Percentiles rank a stretch among this genome's conserved stretches.
Conservation (phyloP, 1,284 basidiomycete species). For the Calocybe gambosa region DNA sequence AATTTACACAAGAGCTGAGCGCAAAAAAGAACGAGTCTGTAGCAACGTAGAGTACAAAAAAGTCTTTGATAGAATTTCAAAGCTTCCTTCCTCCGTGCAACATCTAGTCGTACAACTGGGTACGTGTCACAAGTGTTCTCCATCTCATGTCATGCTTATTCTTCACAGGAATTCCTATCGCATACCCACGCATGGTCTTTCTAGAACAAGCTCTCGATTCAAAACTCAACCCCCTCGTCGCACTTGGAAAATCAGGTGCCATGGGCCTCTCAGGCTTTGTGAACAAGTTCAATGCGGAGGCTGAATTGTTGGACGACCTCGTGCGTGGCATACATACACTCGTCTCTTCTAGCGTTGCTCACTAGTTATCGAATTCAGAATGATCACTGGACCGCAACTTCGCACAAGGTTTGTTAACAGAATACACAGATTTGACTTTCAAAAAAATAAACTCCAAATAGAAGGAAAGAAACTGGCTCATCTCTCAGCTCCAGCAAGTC, state of each 20-base stretch:
- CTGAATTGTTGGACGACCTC: slow-evolving; percentile 89
- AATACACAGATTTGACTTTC: too few species aligned
- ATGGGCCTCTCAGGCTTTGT: slow-evolving; percentile 74
- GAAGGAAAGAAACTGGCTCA: slow-evolving; percentile 88
- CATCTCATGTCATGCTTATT: background rate
- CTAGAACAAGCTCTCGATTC: slow-evolving; percentile 72
- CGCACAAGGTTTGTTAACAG: slow-evolving; percentile 81
- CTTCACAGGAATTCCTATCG: slow-evolving; percentile 64
- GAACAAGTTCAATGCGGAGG: slow-evolving; percentile 89
- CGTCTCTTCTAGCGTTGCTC: background rate
- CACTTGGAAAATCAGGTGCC: slow-evolving; percentile 58
- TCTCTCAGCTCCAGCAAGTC: slow-evolving; percentile 72
- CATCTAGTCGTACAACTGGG: slow-evolving; percentile 82
- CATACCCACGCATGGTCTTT: slow-evolving; percentile 92
- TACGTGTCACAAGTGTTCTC: slow-evolving; percentile 21
- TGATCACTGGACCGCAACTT: slow-evolving; percentile 84
- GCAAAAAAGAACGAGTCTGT: slow-evolving; percentile 77
- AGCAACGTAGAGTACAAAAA: slow-evolving; percentile 66
- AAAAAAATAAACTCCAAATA: too few species aligned
- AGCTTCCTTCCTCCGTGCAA: slow-evolving; percentile 60
- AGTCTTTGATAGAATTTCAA: slow-evolving; percentile 56
- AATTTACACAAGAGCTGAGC: slow-evolving; percentile 88
- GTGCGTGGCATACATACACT: slow-evolving; percentile 33
- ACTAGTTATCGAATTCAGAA: slow-evolving; percentile 49
- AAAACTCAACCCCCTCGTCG: slow-evolving; percentile 78